A percentile compares a stretch with the other conserved stretches of the same genome.
Conservation (phyloP, 2,329 filamentous ascomycete species). For the Fusarium clavum region DNA sequence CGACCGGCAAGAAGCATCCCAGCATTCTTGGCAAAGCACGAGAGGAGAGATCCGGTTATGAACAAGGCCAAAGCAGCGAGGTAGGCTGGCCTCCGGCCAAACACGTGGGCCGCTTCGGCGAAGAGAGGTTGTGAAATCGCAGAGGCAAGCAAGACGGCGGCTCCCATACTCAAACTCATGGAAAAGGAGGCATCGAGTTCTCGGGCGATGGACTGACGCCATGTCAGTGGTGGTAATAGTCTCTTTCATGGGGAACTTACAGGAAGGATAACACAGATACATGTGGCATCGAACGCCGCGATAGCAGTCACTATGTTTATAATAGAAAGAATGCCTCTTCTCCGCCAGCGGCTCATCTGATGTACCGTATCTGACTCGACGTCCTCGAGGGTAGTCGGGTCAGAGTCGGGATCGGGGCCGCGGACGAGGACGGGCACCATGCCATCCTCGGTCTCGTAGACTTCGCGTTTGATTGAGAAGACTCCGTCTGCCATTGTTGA, state of each 20-base stretch:
- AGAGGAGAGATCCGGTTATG: conserved; percentile 55
- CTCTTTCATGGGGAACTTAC: conserved; percentile 12
- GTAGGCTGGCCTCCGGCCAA: conserved; percentile 50
- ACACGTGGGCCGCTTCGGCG: conserved; percentile 52
- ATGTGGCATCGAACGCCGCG: conserved; percentile 46
- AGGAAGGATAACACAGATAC: conserved; percentile 47
- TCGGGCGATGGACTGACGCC: conserved; percentile 36
- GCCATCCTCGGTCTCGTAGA: background rate
- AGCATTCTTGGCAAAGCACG: conserved; percentile 50
- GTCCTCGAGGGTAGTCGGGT: background rate
- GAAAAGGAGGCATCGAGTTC: conserved; percentile 45
- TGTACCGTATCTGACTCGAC: background rate
- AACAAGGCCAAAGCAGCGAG: conserved; percentile 48
- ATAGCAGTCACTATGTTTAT: conserved; percentile 39
- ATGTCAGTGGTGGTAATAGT: background rate
- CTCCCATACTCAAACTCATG: conserved; percentile 58
- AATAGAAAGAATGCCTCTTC: conserved; percentile 34
- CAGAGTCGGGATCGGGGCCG: background rate
- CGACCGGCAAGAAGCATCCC: conserved; percentile 50
- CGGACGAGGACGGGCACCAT: background rate
- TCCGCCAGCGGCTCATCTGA: conserved; percentile 9
- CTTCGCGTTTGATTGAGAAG: background rate
- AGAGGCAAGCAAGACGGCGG: conserved; percentile 74
- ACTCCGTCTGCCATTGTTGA: background rate
- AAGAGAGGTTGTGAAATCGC: conserved; percentile 68